These are phyloP conservation scores for Creolimax fragrantissima DNA, from an alignment of 78 protist species.

Conservation along the genomic window DNA sequence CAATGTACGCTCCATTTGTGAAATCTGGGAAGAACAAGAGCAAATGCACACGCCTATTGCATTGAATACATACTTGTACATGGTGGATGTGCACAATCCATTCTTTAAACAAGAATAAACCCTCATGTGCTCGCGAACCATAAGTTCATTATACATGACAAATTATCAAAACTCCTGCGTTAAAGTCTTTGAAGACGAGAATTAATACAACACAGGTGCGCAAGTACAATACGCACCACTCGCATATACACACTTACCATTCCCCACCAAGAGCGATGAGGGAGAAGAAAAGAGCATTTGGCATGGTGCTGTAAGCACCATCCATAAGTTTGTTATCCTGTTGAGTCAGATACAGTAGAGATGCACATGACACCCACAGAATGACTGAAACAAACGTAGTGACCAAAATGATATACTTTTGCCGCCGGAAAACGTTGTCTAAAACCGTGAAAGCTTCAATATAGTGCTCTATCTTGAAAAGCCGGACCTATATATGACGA, in stretches of 20 bases:
- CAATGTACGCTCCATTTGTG: too few species aligned
- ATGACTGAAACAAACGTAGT: neutral
- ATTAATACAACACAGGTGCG: too few species aligned
- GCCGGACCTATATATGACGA: neutral
- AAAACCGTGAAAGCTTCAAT: constrained; percentile 4
- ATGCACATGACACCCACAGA: constrained; percentile 1
- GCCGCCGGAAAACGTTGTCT: neutral
- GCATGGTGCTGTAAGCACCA: neutral
- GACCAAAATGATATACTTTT: neutral
- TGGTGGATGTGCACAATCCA: too few species aligned
- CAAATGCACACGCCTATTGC: too few species aligned
- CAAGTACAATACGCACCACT: too few species aligned
- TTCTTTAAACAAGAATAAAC: too few species aligned
- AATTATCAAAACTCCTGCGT: too few species aligned
- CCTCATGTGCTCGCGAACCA: too few species aligned
- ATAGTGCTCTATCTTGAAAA: constrained; percentile 5
- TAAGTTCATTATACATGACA: too few species aligned
- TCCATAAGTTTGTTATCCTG: neutral
- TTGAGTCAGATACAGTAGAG: neutral
- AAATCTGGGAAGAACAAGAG: too few species aligned
- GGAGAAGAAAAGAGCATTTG: neutral
- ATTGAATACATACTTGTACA: too few species aligned
- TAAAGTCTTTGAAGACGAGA: too few species aligned
- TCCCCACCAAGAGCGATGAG: neutral
- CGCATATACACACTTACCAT: neutral